Conservation (phyloP, 148 eudicot species). For the Amaranthus palmeri region DNA sequence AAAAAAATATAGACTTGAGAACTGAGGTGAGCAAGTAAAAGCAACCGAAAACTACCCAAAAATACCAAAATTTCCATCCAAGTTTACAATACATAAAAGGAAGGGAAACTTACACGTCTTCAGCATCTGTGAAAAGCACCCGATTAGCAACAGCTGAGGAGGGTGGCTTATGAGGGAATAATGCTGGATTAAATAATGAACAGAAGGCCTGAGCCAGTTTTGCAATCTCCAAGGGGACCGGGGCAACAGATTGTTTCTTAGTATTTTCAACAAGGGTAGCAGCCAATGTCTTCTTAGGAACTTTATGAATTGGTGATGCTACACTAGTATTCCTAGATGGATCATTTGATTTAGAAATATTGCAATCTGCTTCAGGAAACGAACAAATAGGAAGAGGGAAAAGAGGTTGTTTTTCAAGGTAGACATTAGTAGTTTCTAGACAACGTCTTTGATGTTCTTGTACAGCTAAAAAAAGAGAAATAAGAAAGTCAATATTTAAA, state of each 20-base stretch:
- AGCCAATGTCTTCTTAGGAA: conserved; percentile 74
- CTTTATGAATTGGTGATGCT: conserved; percentile 33
- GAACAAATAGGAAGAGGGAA: conserved; percentile 45
- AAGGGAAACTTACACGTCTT: conserved; percentile 75
- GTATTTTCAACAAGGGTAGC: conserved; percentile 74
- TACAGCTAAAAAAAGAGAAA: conserved; percentile 41
- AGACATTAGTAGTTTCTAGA: conserved; percentile 40
- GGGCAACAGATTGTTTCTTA: conserved; percentile 77
- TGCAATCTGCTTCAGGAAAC: conserved; percentile 39
- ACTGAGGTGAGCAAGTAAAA: not conserved
- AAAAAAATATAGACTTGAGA: conserved; percentile 1
- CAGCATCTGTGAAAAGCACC: conserved; percentile 88
- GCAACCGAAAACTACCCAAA: not conserved
- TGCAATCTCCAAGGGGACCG: conserved; percentile 70
- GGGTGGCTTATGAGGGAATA: conserved; percentile 90
- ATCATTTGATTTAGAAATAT: conserved; percentile 29
- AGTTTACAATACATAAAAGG: not conserved
- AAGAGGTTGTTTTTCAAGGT: conserved; percentile 56
- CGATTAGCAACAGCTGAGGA: conserved; percentile 61
- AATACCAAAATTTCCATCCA: not conserved
- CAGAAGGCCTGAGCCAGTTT: conserved; percentile 64
- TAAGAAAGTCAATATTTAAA: not conserved
- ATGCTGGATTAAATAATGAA: conserved; percentile 67
- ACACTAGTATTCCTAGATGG: conserved; percentile 22
- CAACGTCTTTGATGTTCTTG: conserved; percentile 49